Base-by-base conservation (phyloP, 1,139 yeast species). In the Geotrichum histeridarum region DNA sequence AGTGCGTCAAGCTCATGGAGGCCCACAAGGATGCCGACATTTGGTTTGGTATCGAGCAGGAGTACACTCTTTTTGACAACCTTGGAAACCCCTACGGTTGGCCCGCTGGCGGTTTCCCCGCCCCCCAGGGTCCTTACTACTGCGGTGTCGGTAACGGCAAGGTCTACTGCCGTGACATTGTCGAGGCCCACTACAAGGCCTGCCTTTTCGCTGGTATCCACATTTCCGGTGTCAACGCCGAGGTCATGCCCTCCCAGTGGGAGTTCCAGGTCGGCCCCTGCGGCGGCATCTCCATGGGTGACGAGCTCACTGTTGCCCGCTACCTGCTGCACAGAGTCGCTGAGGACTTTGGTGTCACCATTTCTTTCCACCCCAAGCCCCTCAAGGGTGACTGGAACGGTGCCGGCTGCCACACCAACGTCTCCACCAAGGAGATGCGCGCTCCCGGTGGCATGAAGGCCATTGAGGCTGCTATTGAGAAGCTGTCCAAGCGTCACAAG, bases 221-320 rank as follows among this genome's bases (percentile, higher is more conserved):
- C 70, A 84, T 91, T 65, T 86, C 96, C 55, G 99, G 99, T 78
- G 91, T 93, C 73, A 93, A 93, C 74, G 99, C 99, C 65, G 99
- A 93, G 80, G 99, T 93, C 63, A 93, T 93, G 98, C 99, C 99
- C 56, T 89, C 98, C 59, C 99, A 93, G 81, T 93, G 99, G 99
- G 99, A 93, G 79, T 93, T 87, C 87, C 99, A 93, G 80, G 98
- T 93, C 66, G 99, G 99, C 70, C 98, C 99, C 62, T 89, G 97
- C 77, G 81, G 76, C 62, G 99, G 99, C 70, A 91, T 93, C 72
- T 74, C 77, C 65, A 91, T 93, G 97, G 99, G 97, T 73, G 99
- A 93, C 75, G 84, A 93, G 74, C 82, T 93, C 73, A 91, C 98
- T 93, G 81, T 91, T 68, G 94, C 96, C 60, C 86, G 99, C 76